Evolutionary conservation across 2,329 filamentous ascomycete genomes (phyloP).

Genomic region (Penicillium freii): DNA sequence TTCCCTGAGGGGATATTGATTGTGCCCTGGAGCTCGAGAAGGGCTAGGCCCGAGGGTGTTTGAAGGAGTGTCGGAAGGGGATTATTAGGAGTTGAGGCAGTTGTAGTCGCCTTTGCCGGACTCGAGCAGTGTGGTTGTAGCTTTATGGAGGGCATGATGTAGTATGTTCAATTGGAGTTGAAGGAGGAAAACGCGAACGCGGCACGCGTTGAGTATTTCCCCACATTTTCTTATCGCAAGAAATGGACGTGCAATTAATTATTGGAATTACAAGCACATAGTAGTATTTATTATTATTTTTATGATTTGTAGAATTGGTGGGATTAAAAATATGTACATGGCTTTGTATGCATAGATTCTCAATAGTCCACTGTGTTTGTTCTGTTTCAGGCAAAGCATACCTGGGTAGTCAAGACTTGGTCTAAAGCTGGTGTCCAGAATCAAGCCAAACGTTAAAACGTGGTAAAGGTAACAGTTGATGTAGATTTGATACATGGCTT

Average conservation of each 20-base stretch:
- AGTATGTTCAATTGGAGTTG: background rate
- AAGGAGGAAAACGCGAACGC: slow-evolving; percentile 14
- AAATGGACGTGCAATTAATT: background rate
- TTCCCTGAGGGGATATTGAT: slow-evolving; percentile 68
- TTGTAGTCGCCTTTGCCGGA: background rate
- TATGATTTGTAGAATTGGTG: background rate
- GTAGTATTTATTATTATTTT: background rate
- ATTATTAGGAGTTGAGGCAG: slow-evolving; percentile 35
- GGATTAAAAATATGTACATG: background rate
- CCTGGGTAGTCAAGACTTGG: background rate
- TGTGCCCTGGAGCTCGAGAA: slow-evolving; percentile 89
- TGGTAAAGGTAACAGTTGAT: background rate
- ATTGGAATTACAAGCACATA: background rate
- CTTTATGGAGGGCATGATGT: slow-evolving; percentile 42
- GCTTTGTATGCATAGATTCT: background rate
- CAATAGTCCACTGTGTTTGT: background rate
- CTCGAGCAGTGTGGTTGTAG: slow-evolving; percentile 33
- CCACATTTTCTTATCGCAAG: slow-evolving; percentile 11
- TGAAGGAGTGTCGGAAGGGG: slow-evolving; percentile 80
- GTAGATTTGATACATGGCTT: background rate
- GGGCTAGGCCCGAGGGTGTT: slow-evolving; percentile 82
- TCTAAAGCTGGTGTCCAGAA: background rate
- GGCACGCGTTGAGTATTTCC: slow-evolving; percentile 18
- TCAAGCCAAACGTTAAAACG: background rate
- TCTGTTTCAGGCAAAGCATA: background rate